Evolutionary conservation across 2,329 filamentous ascomycete species (phyloP).

Genomic region (Endocalyx cinctus): DNA sequence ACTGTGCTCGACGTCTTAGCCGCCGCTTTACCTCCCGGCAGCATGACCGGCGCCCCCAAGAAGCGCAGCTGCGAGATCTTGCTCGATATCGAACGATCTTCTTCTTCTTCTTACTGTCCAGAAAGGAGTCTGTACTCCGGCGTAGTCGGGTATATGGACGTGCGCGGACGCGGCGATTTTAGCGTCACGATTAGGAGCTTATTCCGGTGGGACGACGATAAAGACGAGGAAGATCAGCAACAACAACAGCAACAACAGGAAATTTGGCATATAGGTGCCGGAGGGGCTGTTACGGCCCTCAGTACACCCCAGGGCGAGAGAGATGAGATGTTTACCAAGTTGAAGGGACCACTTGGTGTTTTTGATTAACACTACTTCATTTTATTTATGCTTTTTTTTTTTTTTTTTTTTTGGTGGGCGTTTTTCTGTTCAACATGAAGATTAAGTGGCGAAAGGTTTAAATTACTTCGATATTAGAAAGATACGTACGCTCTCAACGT

Average conservation of each 20-base stretch:
- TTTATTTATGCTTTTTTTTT: constrained; percentile 8
- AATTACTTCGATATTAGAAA: no score
- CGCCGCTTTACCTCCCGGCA: constrained; percentile 77
- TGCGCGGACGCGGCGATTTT: constrained; percentile 81
- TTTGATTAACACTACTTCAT: constrained; percentile 41
- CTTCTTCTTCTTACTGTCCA: no score
- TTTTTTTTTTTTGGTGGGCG: background rate
- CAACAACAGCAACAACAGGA: constrained; percentile 37
- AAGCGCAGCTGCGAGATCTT: constrained; percentile 86
- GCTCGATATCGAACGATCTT: constrained; percentile 61
- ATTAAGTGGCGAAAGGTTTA: no score
- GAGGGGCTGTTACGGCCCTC: constrained; percentile 82
- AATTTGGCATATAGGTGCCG: constrained; percentile 80
- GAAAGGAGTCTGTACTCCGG: constrained; percentile 80
- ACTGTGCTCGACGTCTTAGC: constrained; percentile 73
- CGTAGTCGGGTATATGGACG: constrained; percentile 84
- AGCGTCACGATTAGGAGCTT: constrained; percentile 85
- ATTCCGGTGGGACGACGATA: constrained; percentile 66
- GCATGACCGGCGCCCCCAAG: constrained; percentile 96
- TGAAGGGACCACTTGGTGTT: constrained; percentile 52
- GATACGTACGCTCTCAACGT: no score
- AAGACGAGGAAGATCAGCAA: constrained; percentile 20
- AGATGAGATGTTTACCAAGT: constrained; percentile 84
- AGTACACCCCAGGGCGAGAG: constrained; percentile 77
- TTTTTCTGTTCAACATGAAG: no score